phyloP scores from a whole-genome alignment of 192 early-diverging fungal species.

The Coemansia sp. region DNA sequence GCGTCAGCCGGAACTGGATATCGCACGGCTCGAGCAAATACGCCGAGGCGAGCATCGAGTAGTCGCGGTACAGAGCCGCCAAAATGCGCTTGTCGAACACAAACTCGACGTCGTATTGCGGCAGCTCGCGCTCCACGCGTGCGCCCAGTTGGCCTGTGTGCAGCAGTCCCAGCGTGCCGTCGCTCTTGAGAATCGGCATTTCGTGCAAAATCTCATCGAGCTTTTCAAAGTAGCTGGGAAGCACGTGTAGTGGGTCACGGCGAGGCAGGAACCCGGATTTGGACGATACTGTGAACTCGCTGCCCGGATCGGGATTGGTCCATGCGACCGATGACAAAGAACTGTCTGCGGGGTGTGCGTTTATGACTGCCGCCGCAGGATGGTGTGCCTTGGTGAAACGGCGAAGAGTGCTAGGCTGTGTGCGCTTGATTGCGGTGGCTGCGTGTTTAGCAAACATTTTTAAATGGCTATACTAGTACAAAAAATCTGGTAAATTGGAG shows the following conservation, averaged over 20 bases:
- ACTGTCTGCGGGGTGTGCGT: background rate
- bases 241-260: slow-evolving; percentile 64
- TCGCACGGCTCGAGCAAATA: slow-evolving; percentile 91
- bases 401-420: background rate
- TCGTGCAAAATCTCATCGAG: slow-evolving; percentile 70
- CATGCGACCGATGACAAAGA: slow-evolving; percentile 1
- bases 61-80: slow-evolving; percentile 79
- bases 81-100: slow-evolving; percentile 71
- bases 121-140: slow-evolving; percentile 68
- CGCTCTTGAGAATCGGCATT: slow-evolving; percentile 69
- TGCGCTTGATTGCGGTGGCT: background rate
- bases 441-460: slow-evolving; percentile 11
- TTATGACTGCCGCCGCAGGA: background rate
- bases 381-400: slow-evolving; percentile 16
- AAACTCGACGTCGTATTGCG: slow-evolving; percentile 68
- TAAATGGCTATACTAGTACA: background rate
- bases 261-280: slow-evolving; percentile 58
- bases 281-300: slow-evolving; percentile 51
- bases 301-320: slow-evolving; percentile 28
- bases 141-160: slow-evolving; percentile 77
- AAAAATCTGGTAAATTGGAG: background rate
- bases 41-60: slow-evolving; percentile 81
- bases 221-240: slow-evolving; percentile 67
- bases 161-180: slow-evolving; percentile 73
- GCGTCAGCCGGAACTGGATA: slow-evolving; percentile 64